Percentiles rank a stretch among this genome's conserved stretches.
Conservation (phyloP, 805 yeast genomes). For the Hanseniaspora taiwanica region DNA sequence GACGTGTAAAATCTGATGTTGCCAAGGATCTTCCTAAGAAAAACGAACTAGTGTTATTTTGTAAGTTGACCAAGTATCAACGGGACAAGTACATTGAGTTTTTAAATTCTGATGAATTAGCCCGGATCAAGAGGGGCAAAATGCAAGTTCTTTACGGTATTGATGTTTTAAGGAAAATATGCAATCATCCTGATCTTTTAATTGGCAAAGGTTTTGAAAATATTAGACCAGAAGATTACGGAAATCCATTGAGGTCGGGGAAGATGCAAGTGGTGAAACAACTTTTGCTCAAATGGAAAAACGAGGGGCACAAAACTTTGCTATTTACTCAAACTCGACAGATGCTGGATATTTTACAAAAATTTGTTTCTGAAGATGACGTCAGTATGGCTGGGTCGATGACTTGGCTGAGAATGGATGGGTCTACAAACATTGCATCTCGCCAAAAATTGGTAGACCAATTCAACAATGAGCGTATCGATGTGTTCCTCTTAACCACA, state of each 20-base stretch:
- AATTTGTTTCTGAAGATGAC: constrained; percentile 36
- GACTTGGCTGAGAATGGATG: constrained; percentile 80
- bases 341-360: constrained; percentile 80
- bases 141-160: constrained; percentile 81
- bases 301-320: constrained; percentile 64
- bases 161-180: constrained; percentile 78
- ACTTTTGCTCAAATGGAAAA: constrained; percentile 60
- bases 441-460: constrained; percentile 72
- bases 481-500: constrained; percentile 76
- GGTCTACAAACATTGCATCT: constrained; percentile 65
- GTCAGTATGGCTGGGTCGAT: constrained; percentile 23
- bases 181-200: constrained; percentile 90
- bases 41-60: constrained; percentile 86
- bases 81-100: constrained; percentile 62
- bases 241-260: constrained; percentile 58
- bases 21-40: constrained; percentile 91
- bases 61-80: constrained; percentile 69
- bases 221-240: constrained; percentile 28
- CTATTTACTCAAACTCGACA: constrained; percentile 90
- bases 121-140: constrained; percentile 58
- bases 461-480: constrained; percentile 51
- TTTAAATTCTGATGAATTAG: constrained; percentile 61
- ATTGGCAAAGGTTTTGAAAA: constrained; percentile 24
- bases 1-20: constrained; percentile 86
- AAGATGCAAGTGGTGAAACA: constrained; percentile 82